Evolutionary conservation across 1,284 basidiomycete species (phyloP).

Genomic region (Boletus smithii): DNA sequence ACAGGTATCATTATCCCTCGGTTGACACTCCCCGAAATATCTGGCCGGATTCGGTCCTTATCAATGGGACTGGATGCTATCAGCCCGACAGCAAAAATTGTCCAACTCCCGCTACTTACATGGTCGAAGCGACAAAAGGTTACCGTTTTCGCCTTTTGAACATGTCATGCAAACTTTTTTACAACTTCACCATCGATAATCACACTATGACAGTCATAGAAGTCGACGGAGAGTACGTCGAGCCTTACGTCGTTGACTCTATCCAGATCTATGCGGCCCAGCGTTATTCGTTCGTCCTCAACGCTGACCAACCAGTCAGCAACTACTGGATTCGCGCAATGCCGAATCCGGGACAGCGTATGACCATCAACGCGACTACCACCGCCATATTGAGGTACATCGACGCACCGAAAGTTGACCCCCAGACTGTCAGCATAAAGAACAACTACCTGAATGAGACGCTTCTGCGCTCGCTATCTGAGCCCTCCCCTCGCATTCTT

Average conservation of each 20-base stretch:
- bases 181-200: constrained; percentile 38
- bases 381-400: constrained; percentile 39
- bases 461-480: constrained; percentile 29
- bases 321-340: constrained; percentile 31
- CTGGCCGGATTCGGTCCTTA: constrained; percentile 39
- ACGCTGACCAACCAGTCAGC: constrained; percentile 29
- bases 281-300: constrained; percentile 37
- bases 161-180: constrained; percentile 39
- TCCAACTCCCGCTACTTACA: constrained; percentile 32
- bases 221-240: constrained; percentile 36
- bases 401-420: constrained; percentile 30
- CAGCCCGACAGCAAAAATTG: constrained; percentile 18
- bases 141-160: constrained; percentile 42
- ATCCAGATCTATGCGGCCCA: constrained; percentile 33
- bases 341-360: constrained; percentile 4
- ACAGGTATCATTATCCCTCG: too few relatives aligned
- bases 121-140: constrained; percentile 21
- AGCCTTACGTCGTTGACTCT: constrained; percentile 32
- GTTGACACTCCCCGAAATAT: constrained; percentile 12
- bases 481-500: too few relatives aligned
- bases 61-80: constrained; percentile 48
- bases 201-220: constrained; percentile 39
- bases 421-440: constrained; percentile 20
- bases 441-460: constrained; percentile 28
- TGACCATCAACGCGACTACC: constrained; percentile 11